Evolutionary conservation across 2,329 filamentous ascomycete species (phyloP).

Genomic region (Exophiala lecanii-corni): DNA sequence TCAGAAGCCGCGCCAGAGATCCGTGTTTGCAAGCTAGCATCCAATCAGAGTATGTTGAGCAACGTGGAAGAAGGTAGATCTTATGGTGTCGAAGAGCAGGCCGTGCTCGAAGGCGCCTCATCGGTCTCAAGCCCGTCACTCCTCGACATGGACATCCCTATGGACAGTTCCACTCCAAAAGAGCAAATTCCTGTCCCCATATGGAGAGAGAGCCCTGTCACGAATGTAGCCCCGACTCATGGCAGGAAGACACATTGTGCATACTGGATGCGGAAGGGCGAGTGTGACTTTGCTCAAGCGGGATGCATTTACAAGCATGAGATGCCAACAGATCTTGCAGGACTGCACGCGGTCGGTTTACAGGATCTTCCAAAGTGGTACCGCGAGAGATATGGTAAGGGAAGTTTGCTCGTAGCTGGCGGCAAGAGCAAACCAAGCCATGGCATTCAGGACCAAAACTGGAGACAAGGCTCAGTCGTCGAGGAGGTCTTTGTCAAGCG

Average conservation of each 20-base stretch:
- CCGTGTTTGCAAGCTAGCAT: too few species aligned
- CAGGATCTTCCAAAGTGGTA: slow-evolving; percentile 54
- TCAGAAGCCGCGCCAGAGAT: too few species aligned
- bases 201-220: neutral
- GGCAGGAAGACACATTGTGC: slow-evolving; percentile 75
- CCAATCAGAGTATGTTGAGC: too few species aligned
- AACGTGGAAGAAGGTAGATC: neutral
- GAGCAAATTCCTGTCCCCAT: neutral
- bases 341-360: slow-evolving; percentile 66
- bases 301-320: slow-evolving; percentile 88
- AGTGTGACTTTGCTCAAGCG: slow-evolving; percentile 79
- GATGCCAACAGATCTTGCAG: slow-evolving; percentile 68
- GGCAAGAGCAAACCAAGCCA: slow-evolving; percentile 14
- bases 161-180: neutral
- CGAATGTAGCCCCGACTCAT: neutral
- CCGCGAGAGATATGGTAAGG: slow-evolving; percentile 41
- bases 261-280: slow-evolving; percentile 82
- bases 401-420: slow-evolving; percentile 27
- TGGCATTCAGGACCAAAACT: slow-evolving; percentile 8
- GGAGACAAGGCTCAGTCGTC: neutral
- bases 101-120: neutral
- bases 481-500: neutral
- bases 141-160: neutral
- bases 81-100: slow-evolving; percentile 8
- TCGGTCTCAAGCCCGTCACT: neutral